Evolutionary conservation across 306 rosid species (phyloP).

Genomic region (Acmispon strigosus): DNA sequence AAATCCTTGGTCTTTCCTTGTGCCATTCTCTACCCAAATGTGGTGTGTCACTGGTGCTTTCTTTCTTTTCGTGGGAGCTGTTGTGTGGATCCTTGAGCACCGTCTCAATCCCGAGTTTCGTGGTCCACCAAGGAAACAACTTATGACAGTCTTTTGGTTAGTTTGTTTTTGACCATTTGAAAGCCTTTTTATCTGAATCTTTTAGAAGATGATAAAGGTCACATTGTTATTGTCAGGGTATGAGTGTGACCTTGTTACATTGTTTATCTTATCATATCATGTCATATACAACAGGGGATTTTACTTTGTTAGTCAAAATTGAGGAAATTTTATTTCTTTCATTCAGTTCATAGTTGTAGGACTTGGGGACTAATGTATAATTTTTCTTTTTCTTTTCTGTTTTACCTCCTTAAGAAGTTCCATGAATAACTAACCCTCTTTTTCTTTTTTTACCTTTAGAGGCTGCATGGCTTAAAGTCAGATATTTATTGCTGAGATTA

Average conservation of each 20-base stretch:
- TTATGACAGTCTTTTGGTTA: constrained; percentile 75
- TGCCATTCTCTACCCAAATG: constrained; percentile 65
- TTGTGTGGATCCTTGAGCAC: constrained; percentile 96
- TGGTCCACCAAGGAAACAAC: constrained; percentile 72
- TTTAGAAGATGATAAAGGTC: background rate
- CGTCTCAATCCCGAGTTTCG: constrained; percentile 72
- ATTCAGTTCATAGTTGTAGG: too few species aligned
- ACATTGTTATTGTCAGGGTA: too few species aligned
- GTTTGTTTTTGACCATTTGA: constrained; percentile 20
- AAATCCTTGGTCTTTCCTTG: constrained; percentile 78
- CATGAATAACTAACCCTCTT: too few species aligned
- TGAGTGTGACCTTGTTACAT: too few species aligned
- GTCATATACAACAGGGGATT: too few species aligned
- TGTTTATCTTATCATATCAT: too few species aligned
- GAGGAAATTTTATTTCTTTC: too few species aligned
- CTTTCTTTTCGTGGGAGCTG: constrained; percentile 72
- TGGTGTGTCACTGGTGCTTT: constrained; percentile 68
- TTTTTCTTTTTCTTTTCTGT: too few species aligned
- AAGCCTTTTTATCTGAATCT: background rate
- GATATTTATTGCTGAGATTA: background rate
- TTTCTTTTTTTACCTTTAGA: too few species aligned
- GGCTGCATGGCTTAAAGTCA: background rate
- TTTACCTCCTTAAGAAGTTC: too few species aligned
- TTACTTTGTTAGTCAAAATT: too few species aligned
- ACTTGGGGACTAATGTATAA: too few species aligned